phyloP scores from a whole-genome alignment of 1,139 yeast genomes.

The Tardiomyces blankii region DNA sequence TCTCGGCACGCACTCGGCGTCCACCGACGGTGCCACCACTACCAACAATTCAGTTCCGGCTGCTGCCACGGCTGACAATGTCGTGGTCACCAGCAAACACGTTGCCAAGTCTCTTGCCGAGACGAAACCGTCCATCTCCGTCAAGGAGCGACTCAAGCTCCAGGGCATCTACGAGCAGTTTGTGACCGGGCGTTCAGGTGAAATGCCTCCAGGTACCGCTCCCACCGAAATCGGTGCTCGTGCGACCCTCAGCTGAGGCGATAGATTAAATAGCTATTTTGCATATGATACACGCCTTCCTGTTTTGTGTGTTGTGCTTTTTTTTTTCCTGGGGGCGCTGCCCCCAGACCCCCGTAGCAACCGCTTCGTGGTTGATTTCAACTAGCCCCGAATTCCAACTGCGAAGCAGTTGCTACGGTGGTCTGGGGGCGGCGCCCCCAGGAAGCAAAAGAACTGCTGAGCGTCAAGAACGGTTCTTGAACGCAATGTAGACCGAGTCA shows the following conservation, averaged over 20 bases:
- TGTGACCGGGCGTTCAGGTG: slow-evolving; percentile 71
- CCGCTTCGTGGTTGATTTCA: no score
- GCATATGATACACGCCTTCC: not conserved
- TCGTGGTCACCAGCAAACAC: slow-evolving; percentile 41
- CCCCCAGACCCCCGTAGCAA: no score
- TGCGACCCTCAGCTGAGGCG: slow-evolving; percentile 49
- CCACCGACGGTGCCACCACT: not conserved
- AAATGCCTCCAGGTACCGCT: slow-evolving; percentile 79
- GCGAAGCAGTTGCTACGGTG: no score
- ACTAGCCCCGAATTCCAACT: no score
- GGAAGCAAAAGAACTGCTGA: no score
- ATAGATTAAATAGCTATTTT: not conserved
- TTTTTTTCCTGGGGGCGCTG: no score
- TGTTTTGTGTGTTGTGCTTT: not conserved
- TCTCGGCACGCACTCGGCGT: slow-evolving; percentile 2
- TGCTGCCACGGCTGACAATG: slow-evolving; percentile 12
- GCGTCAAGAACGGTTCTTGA: not conserved
- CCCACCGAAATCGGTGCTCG: slow-evolving; percentile 82
- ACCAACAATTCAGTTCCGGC: slow-evolving; percentile 1
- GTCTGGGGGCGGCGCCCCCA: no score
- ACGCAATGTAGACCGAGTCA: no score
- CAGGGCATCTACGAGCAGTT: slow-evolving; percentile 59
- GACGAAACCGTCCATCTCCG: slow-evolving; percentile 81
- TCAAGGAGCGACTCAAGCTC: slow-evolving; percentile 55
- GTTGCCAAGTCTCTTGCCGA: slow-evolving; percentile 56